A percentile compares a stretch with the other conserved stretches of the same genome.
These are phyloP conservation scores for Nicotiana knightiana DNA, from an alignment of 257 asterid species.

Conservation along the genomic window DNA sequence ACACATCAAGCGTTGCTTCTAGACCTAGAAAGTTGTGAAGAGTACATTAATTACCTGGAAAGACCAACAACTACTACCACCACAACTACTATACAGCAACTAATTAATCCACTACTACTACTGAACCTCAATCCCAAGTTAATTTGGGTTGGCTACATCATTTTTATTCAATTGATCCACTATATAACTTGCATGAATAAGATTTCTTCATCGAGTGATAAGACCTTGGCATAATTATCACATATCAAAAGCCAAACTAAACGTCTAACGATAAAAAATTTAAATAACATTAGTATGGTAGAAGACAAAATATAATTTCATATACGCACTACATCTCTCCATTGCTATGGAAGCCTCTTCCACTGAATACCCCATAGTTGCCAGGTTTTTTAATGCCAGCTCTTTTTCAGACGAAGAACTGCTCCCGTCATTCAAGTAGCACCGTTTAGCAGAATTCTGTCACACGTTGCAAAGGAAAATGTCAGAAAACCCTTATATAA, in stretches of 20 bases:
- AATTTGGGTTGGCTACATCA: too few species aligned
- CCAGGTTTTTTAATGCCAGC: conserved; percentile 21
- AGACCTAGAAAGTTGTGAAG: conserved; percentile 36
- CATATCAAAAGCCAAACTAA: background rate
- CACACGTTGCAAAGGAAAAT: background rate
- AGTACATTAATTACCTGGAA: too few species aligned
- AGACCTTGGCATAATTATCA: too few species aligned
- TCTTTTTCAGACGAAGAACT: conserved; percentile 37
- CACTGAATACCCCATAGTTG: conserved; percentile 46
- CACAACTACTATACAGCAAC: too few species aligned
- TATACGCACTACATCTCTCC: conserved; percentile 44
- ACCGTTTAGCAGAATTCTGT: background rate
- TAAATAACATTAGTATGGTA: background rate
- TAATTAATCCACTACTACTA: too few species aligned
- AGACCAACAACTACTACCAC: too few species aligned
- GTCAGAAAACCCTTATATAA: too few species aligned
- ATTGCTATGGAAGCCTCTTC: conserved; percentile 48
- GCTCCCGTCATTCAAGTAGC: conserved; percentile 10
- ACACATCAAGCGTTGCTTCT: conserved; percentile 39
- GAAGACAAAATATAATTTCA: background rate
- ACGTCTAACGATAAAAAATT: conserved; percentile 11
- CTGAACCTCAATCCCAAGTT: too few species aligned
- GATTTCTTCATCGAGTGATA: too few species aligned
- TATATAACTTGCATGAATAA: too few species aligned
- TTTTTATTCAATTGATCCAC: too few species aligned